Conservation (phyloP, 2,329 filamentous ascomycete genomes). For the Alternaria incomplexa region DNA sequence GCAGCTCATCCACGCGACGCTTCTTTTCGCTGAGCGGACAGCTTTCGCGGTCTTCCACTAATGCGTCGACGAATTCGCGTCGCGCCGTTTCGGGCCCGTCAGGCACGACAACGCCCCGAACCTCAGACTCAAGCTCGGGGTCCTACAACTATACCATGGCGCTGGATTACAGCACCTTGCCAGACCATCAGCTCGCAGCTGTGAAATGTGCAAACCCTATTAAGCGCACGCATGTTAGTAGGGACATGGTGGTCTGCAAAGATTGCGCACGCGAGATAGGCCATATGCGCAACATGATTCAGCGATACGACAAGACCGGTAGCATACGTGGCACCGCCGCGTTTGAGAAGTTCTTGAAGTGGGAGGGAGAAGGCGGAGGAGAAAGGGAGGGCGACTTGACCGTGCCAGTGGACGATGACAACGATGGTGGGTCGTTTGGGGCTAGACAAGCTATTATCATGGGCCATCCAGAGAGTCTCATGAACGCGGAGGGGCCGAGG, state of each 20-base stretch:
- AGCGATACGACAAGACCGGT: constrained; percentile 37
- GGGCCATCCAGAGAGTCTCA: constrained; percentile 25
- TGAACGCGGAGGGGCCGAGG: constrained; percentile 16
- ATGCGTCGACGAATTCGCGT: constrained; percentile 22
- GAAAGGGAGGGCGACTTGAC: constrained; percentile 27
- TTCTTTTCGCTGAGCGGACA: constrained; percentile 33
- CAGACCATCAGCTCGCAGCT: constrained; percentile 34
- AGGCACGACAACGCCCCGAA: constrained; percentile 11
- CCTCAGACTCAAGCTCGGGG: constrained; percentile 18
- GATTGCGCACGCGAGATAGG: constrained; percentile 34
- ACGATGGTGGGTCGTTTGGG: constrained; percentile 14
- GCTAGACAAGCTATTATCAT: constrained; percentile 34
- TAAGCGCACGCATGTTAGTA: constrained; percentile 30
- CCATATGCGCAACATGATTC: constrained; percentile 41
- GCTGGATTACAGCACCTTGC: constrained; percentile 29
- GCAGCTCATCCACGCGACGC: constrained; percentile 28
- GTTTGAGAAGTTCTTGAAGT: constrained; percentile 39
- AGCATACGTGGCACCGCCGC: constrained; percentile 38
- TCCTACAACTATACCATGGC: constrained; percentile 12
- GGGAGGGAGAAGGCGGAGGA: constrained; percentile 25
- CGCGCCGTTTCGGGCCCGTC: constrained; percentile 26
- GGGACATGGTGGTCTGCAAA: constrained; percentile 37
- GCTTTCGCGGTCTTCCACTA: constrained; percentile 32
- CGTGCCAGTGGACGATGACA: constrained; percentile 23
- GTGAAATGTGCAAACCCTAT: constrained; percentile 25